These are phyloP conservation scores for Albizia julibrissin DNA, from an alignment of 306 rosid species.

Conservation along the genomic window DNA sequence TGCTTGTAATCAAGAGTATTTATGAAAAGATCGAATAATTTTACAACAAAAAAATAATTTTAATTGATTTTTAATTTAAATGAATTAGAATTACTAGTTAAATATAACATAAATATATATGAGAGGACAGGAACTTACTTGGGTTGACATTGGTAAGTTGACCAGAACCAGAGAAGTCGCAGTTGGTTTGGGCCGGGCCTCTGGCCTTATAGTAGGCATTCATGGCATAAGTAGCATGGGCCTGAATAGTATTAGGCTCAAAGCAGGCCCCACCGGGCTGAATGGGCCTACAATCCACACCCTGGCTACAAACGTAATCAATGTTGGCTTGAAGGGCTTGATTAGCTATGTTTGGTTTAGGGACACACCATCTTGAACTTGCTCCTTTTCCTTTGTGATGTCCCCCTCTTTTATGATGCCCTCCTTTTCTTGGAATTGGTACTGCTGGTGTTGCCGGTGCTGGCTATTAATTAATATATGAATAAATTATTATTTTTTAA, in stretches of 20 bases:
- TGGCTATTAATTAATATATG: conserved; percentile 10
- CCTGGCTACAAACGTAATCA: conserved; percentile 64
- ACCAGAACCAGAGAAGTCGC: conserved; percentile 64
- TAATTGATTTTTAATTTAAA: too few relatives aligned
- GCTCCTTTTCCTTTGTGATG: conserved; percentile 12
- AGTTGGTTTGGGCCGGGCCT: conserved; percentile 57
- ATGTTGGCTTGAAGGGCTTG: conserved; percentile 60
- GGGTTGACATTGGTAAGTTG: conserved; percentile 50
- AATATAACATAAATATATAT: not conserved
- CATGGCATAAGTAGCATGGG: conserved; percentile 73
- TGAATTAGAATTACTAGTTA: not conserved
- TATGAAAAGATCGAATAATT: not conserved
- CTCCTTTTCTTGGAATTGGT: not conserved
- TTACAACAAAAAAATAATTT: too few relatives aligned
- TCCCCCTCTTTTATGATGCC: conserved; percentile 22
- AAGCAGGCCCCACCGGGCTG: conserved; percentile 68
- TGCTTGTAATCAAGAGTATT: not conserved
- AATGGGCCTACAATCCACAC: conserved; percentile 60
- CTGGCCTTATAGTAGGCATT: conserved; percentile 59
- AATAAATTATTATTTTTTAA: not conserved
- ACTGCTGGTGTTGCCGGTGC: not conserved
- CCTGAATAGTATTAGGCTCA: conserved; percentile 36
- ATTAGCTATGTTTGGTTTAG: conserved; percentile 46
- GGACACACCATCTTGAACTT: conserved; percentile 63
- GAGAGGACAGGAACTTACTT: conserved; percentile 32